Percentiles rank a stretch among this genome's conserved stretches.
These are phyloP conservation scores for Nigrograna mackinnonii DNA, from an alignment of 2,329 filamentous ascomycete species.

Conservation along the genomic window DNA sequence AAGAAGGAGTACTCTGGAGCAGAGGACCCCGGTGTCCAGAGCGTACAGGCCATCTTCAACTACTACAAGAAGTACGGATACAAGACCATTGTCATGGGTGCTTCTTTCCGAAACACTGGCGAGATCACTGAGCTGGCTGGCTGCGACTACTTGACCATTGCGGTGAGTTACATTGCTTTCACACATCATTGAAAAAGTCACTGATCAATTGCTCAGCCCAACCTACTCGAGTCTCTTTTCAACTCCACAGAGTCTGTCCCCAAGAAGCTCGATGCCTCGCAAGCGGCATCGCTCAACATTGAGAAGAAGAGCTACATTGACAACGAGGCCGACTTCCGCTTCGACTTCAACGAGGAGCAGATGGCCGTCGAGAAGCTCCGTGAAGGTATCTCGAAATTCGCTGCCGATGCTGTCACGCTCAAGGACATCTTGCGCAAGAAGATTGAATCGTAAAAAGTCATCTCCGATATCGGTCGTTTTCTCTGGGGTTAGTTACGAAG, in stretches of 20 bases:
- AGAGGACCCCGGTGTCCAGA: slow-evolving; percentile 95
- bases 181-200: neutral
- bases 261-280: slow-evolving; percentile 83
- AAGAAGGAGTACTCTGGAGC: slow-evolving; percentile 91
- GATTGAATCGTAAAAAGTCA: slow-evolving; percentile 55
- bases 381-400: slow-evolving; percentile 99
- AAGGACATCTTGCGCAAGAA: slow-evolving; percentile 92
- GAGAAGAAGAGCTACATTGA: slow-evolving; percentile 90
- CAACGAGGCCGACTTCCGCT: slow-evolving; percentile 90
- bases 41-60: slow-evolving; percentile 94
- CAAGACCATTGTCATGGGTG: slow-evolving; percentile 99
- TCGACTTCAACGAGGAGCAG: slow-evolving; percentile 99
- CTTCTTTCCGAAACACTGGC: slow-evolving; percentile 93
- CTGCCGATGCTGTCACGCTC: slow-evolving; percentile 90
- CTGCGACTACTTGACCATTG: slow-evolving; percentile 98
- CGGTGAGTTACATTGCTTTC: slow-evolving; percentile 59
- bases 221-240: slow-evolving; percentile 89
- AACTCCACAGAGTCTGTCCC: slow-evolving; percentile 82
- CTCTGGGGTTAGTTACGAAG: slow-evolving; percentile 15
- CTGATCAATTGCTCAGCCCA: slow-evolving; percentile 61
- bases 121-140: slow-evolving; percentile 98
- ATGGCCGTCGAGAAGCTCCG: slow-evolving; percentile 99
- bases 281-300: slow-evolving; percentile 71
- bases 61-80: slow-evolving; percentile 99
- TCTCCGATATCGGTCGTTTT: slow-evolving; percentile 28